Evolutionary conservation across 306 rosid species (phyloP), one percentile per base, ranked within the genome.

Genomic region (Sechiopsis laciniata): DNA sequence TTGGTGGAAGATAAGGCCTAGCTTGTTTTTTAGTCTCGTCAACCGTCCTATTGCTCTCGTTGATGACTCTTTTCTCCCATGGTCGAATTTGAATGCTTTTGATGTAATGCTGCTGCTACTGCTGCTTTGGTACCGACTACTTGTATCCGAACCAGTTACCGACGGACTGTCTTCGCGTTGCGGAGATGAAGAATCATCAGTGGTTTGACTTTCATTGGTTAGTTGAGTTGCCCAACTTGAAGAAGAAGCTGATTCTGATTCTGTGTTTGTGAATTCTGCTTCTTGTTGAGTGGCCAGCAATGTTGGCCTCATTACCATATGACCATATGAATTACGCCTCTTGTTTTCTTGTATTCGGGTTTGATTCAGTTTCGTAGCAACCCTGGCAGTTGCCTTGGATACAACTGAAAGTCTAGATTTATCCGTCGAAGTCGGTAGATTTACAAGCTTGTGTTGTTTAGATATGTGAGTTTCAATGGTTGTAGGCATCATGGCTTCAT

Each of bases 1-100:
- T 65, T 88, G 96, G 75, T 89, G 91, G 78, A 89, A 89, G 82
- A 92, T 84, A 32, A 88, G 75, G 46, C 95, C 90, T 71, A 89
- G 67, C 86, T 78, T 88, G 82, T 87, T 88, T 72, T 83, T 92
- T 53, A 90, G 66, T 79, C 78, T 82, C 76, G 79, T 85, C 11
- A 90, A 72, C 54, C 80, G 75, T 78, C 94, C 91, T 0, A 35
- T n/a, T 13, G 75, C 50, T 74, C 75, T 80, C 51, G 80, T 59
- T 2, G 29, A 65, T 2, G 29, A 65, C 63, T 53, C 67, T 42
- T 70, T 80, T 62, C 22, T 48, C 56, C 57, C 73, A 14, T 22
- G 73, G 42, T 1, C 13, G 56, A 10, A 17, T 11, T 48, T 45
- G 17, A 37, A 17, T 78, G 83, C 75, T 77, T 71, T 78, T 12